Base-by-base conservation (phyloP, 2,329 filamentous ascomycete species). In the Kalmusia sp. region DNA sequence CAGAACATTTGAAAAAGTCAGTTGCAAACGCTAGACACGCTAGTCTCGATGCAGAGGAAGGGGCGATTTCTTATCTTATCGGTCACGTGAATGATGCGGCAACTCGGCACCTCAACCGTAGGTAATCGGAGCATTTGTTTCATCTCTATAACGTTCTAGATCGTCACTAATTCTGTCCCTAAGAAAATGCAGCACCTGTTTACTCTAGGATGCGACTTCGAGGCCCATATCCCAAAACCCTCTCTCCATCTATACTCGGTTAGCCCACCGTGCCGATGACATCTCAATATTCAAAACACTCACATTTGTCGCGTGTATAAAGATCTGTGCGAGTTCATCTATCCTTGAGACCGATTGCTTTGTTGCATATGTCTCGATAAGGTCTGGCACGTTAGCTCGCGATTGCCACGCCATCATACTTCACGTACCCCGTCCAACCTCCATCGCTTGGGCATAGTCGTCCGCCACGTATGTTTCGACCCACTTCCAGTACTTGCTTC, bases 401-500 rank as follows among this genome's bases (percentile, higher is more conserved):
- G 17, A 51, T 17, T 49, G 40, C 45, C 28, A 45, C 21, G 12
- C 17, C 14, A 12, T 9, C 22, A 22, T 24, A 14, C 25, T 46
- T 12, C 17, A 63, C 83, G 74, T 77, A 91, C 90, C 86, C 49
- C 82, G 85, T 19, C 91, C 91, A 3, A 85, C 80, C 58, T 79
- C 80, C 49, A 96, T 90, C 5, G 91, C 90, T 57, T 87, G 80
- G 0, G 80, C 76, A 62, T 96, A 97, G 70, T 95, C 90, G 1
- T 91, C 87, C 2, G 87, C 89, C 14, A 90, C 84, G 69, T 97
- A 98, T 67, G 91, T 96, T 69, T 93, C 82, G 61, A 98, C 91
- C 93, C 93, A 98, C 39, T 87, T 84, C 88, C 90, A 95, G 77
- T 96, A 98, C 15, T 77, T 80, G 70, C 93, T 96, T 0, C 80